Percentiles rank a stretch among this genome's conserved stretches.
Conservation (phyloP, 2,329 filamentous ascomycete species). For the Geosmithia flava region DNA sequence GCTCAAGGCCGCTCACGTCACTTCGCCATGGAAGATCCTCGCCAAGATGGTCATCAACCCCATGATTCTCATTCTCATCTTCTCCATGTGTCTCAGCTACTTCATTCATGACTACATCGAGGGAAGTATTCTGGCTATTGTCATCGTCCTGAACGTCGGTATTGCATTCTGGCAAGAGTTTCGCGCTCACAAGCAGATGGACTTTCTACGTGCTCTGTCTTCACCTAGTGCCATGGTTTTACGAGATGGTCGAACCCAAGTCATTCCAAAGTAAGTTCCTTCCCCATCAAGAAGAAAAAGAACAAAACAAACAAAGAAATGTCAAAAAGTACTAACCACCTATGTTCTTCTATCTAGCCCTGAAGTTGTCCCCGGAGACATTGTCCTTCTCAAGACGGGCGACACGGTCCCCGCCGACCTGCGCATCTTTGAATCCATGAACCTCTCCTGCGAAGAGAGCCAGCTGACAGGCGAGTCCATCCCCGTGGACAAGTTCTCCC, state of each 20-base stretch:
- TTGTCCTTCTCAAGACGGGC: conserved; percentile 55
- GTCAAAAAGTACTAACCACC: background rate
- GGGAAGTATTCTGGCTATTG: conserved; percentile 52
- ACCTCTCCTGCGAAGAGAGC: conserved; percentile 68
- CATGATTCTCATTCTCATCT: conserved; percentile 65
- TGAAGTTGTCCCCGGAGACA: conserved; percentile 59
- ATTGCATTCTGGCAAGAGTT: conserved; percentile 57
- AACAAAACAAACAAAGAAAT: background rate
- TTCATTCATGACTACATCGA: conserved; percentile 56
- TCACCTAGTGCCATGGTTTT: conserved; percentile 51
- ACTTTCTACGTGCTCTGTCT: conserved; percentile 47
- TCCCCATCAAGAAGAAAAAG: background rate
- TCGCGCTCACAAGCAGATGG: conserved; percentile 54
- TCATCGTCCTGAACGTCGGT: conserved; percentile 57
- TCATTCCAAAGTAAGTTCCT: conserved; percentile 42
- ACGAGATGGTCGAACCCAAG: conserved; percentile 43
- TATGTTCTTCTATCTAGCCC: conserved; percentile 22
- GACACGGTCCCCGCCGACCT: conserved; percentile 66
- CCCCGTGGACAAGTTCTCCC: conserved; percentile 52
- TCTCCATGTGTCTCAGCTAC: conserved; percentile 64
- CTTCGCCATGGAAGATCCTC: conserved; percentile 61
- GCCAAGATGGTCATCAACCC: conserved; percentile 64
- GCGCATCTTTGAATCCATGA: conserved; percentile 60
- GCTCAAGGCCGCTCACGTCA: conserved; percentile 53
- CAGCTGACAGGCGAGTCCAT: conserved; percentile 67